A percentile compares a stretch with the other conserved stretches of the same genome.
phyloP scores from a whole-genome alignment of 192 early-diverging fungal genomes.

The Chytriomyces confervae region DNA sequence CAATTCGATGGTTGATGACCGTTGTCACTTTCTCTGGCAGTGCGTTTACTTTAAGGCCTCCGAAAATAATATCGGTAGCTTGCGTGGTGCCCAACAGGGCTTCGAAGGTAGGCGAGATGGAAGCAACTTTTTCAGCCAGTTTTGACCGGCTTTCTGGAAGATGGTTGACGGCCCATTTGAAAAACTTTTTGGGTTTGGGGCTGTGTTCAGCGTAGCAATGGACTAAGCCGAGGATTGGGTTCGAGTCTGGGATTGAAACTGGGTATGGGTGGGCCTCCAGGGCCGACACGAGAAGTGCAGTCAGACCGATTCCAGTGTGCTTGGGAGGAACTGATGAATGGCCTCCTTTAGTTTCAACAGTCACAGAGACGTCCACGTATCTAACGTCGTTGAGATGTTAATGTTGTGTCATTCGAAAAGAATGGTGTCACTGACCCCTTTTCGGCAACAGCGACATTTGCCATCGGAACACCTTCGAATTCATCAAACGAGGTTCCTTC shows the following conservation, averaged over 20 bases:
- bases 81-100: conserved; percentile 38
- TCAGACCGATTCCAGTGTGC: conserved; percentile 47
- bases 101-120: background rate
- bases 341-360: conserved; percentile 42
- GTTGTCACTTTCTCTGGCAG: conserved; percentile 43
- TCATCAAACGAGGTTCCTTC: conserved; percentile 40
- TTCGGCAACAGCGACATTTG: conserved; percentile 41
- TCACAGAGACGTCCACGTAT: conserved; percentile 39
- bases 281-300: conserved; percentile 27
- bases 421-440: conserved; percentile 31
- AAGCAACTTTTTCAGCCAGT: conserved; percentile 13
- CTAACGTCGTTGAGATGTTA: background rate
- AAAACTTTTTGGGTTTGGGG: conserved; percentile 25
- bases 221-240: conserved; percentile 38
- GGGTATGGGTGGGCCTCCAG: conserved; percentile 37
- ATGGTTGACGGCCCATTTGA: conserved; percentile 30
- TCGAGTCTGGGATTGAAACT: conserved; percentile 23
- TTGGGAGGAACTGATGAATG: conserved; percentile 47
- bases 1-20: conserved; percentile 49
- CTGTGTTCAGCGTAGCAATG: conserved; percentile 37
- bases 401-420: background rate
- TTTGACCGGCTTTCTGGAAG: conserved; percentile 12
- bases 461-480: conserved; percentile 25
- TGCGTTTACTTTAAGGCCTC: conserved; percentile 54
- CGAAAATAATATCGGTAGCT: conserved; percentile 52